Conservation (phyloP, 305 asterid genomes). For the Fraxinus velutina region DNA sequence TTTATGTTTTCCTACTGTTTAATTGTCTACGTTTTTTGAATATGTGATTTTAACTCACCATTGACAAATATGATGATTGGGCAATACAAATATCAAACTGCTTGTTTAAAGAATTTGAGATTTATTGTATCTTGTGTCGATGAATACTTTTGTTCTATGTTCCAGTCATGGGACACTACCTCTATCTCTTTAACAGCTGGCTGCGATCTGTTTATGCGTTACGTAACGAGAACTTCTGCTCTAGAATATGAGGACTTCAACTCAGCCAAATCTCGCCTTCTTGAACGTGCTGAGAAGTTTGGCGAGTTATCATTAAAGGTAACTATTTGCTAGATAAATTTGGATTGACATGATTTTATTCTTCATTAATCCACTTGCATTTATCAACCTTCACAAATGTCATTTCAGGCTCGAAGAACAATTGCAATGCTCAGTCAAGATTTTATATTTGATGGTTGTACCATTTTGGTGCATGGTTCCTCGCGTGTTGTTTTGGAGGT, state of each 20-base stretch:
- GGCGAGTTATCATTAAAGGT: conserved; percentile 90
- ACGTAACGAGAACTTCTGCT: conserved; percentile 89
- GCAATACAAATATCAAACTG: not conserved
- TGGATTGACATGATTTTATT: not conserved
- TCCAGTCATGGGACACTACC: conserved; percentile 87
- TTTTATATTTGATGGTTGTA: conserved; percentile 85
- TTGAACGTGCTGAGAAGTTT: conserved; percentile 92
- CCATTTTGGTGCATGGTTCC: conserved; percentile 94
- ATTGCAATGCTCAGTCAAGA: conserved; percentile 92
- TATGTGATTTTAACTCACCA: not conserved
- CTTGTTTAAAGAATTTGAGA: conserved; percentile 1
- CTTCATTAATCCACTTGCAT: conserved; percentile 10
- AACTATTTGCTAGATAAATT: conserved; percentile 4
- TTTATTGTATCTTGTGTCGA: not conserved
- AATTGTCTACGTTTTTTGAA: not conserved
- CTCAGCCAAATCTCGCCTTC: conserved; percentile 80
- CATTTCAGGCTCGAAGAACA: conserved; percentile 64
- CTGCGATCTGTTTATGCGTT: conserved; percentile 86
- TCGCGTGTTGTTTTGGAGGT: conserved; percentile 84
- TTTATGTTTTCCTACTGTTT: not conserved
- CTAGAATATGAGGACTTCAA: conserved; percentile 80
- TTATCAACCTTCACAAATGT: not conserved
- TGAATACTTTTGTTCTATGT: conserved; percentile 22
- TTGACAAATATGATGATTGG: not conserved
- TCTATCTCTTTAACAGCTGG: conserved; percentile 91